phyloP scores from a whole-genome alignment of 192 early-diverging fungal genomes.

The Chytriomyces sp. region DNA sequence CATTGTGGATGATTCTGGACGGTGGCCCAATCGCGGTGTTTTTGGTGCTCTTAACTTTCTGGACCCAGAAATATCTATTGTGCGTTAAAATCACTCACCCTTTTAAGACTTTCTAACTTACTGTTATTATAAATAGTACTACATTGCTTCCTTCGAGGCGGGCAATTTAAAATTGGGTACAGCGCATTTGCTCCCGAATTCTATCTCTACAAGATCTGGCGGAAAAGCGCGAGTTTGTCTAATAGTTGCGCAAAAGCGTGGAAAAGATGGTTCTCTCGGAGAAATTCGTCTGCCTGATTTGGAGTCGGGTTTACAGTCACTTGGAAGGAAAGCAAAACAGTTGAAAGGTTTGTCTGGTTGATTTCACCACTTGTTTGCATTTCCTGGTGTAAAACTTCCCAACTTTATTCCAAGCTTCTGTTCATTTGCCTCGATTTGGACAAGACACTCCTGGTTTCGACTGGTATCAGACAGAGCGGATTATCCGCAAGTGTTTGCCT shows the following conservation, averaged over 20 bases:
- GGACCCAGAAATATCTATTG: conserved; percentile 6
- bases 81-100: neutral
- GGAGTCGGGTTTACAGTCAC: conserved; percentile 15
- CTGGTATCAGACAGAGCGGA: conserved; percentile 40
- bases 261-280: conserved; percentile 10
- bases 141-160: neutral
- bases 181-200: conserved; percentile 23
- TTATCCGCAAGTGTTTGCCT: conserved; percentile 34
- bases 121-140: conserved; percentile 7
- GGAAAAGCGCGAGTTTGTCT: conserved; percentile 15
- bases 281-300: conserved; percentile 31
- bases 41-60: conserved; percentile 23
- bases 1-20: conserved; percentile 35
- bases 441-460: conserved; percentile 34
- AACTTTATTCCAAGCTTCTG: conserved; percentile 15
- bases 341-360: conserved; percentile 23
- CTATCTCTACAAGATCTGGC: neutral
- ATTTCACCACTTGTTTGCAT: neutral
- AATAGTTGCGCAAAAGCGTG: conserved; percentile 32
- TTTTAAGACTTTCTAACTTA: neutral
- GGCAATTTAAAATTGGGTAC: conserved; percentile 30
- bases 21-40: conserved; percentile 32
- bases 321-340: conserved; percentile 28
- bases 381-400: neutral
- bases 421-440: conserved; percentile 36